Evolutionary conservation across 108 stramenopile genomes (phyloP), one percentile per base, ranked within the genome.

Genomic region (Nannochloropsis salina): DNA sequence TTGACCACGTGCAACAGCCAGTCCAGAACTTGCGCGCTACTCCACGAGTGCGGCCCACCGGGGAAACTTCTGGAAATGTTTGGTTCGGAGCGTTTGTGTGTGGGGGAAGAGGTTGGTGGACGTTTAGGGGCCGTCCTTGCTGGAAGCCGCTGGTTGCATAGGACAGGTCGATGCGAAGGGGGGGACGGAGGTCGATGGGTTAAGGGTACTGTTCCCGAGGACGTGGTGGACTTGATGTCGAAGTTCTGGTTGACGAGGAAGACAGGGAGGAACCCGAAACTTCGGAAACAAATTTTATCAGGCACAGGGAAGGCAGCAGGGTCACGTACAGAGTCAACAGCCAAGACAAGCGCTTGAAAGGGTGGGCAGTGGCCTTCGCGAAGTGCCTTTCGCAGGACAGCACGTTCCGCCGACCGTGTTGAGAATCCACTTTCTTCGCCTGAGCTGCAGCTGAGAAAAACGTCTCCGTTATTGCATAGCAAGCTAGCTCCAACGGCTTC

Each of bases 321-420:
- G n/a, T 74, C n/a, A 8, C n/a, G 61, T n/a, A n/a, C 15, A n/a
- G 61, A 1, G n/a, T 74, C 61, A 3, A 74, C 3, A 74, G 61
- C 8, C 6, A 74, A 2, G 61, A 74, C 61, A 15, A 74, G n/a
- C 5, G 61, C 61, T 74, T 74, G 20, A 8, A 74, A 74, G 61
- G 61, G 61, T 74, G 61, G 61, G 61, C 61, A 74, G 61, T 74
- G 61, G 61, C 61, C 61, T n/a, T 74, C 61, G 20, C 61, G 61
- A 15, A 74, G n/a, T n/a, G 61, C 61, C 61, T 74, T 74, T 15
- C 61, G 61, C 61, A 74, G n/a, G n/a, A 74, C n/a, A n/a, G 61
- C 61, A 74, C 61, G 61, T 74, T 74, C 61, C 61, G 61, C 61
- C 61, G 61, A 74, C 8, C 61, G 20, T 15, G 61, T n/a, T n/a